A percentile compares a stretch with the other conserved stretches of the same genome.
phyloP scores from a whole-genome alignment of 768 basidiomycete species.

The Trametes elegans region DNA sequence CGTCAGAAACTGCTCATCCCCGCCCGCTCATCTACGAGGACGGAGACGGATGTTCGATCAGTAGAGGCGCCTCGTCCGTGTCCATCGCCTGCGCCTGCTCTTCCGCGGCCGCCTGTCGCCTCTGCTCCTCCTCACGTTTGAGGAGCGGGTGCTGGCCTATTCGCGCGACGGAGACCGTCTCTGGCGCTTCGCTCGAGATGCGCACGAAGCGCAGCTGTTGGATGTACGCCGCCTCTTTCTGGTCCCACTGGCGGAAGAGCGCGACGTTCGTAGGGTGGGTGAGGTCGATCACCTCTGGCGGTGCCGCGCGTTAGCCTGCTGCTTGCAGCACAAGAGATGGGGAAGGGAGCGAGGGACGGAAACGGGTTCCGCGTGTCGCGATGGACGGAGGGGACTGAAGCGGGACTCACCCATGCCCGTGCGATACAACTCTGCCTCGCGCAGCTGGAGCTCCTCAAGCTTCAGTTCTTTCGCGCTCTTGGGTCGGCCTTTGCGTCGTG shows the following conservation, averaged over 20 bases:
- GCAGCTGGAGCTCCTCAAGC: constrained; percentile 67
- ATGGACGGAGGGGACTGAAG: not conserved
- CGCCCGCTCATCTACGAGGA: constrained; percentile 39
- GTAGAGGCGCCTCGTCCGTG: constrained; percentile 27
- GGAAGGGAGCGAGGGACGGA: too few species aligned
- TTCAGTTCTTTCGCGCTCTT: constrained; percentile 66
- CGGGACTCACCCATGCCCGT: constrained; percentile 71
- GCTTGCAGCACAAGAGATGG: too few species aligned
- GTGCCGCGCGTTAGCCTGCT: not conserved
- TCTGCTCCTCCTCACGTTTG: constrained; percentile 8
- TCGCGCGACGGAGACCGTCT: constrained; percentile 48
- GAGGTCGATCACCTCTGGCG: constrained; percentile 73
- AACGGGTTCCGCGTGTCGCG: too few species aligned
- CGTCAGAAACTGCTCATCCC: constrained; percentile 33
- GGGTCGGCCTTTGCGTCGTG: constrained; percentile 71
- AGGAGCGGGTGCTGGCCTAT: constrained; percentile 56
- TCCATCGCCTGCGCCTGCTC: constrained; percentile 24
- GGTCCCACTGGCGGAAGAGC: constrained; percentile 77
- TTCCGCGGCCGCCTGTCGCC: not conserved
- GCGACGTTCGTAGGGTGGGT: constrained; percentile 69
- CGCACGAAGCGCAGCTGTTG: constrained; percentile 74
- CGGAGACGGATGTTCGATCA: constrained; percentile 31
- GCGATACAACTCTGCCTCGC: constrained; percentile 70
- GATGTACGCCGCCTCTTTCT: constrained; percentile 67
- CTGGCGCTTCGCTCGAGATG: constrained; percentile 58